Conservation (phyloP, 345 rosid genomes). For the Eucalyptus urophylla region DNA sequence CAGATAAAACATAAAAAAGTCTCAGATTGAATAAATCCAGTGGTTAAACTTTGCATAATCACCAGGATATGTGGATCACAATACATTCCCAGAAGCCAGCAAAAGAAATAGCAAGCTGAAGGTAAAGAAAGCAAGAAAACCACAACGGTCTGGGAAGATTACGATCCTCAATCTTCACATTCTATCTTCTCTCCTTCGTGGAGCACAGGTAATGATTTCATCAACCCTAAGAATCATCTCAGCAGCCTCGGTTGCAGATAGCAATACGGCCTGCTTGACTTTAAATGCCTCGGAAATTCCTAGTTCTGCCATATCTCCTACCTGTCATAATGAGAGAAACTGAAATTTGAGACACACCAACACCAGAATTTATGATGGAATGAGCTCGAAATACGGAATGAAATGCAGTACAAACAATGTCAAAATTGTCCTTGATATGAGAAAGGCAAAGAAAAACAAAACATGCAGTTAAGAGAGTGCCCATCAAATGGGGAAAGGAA, state of each 20-base stretch:
- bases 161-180: constrained; percentile 20
- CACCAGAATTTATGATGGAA: background rate
- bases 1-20: background rate
- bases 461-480: background rate
- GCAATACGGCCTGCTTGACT: constrained; percentile 90
- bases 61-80: background rate
- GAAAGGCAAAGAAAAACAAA: background rate
- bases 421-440: background rate
- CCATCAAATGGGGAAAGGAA: background rate
- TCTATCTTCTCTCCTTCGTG: constrained; percentile 47
- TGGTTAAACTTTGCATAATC: background rate
- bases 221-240: constrained; percentile 45
- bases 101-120: background rate
- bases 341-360: background rate
- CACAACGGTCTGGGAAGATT: background rate
- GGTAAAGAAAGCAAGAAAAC: background rate
- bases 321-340: constrained; percentile 18
- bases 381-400: background rate
- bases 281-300: constrained; percentile 92
- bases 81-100: background rate
- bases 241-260: constrained; percentile 94
- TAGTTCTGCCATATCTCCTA: constrained; percentile 75
- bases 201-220: constrained; percentile 38
- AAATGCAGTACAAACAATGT: background rate
- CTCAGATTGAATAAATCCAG: background rate